Evolutionary conservation across 768 basidiomycete species (phyloP), one percentile per base, ranked within the genome.

Genomic region (Tulasnella sp.): DNA sequence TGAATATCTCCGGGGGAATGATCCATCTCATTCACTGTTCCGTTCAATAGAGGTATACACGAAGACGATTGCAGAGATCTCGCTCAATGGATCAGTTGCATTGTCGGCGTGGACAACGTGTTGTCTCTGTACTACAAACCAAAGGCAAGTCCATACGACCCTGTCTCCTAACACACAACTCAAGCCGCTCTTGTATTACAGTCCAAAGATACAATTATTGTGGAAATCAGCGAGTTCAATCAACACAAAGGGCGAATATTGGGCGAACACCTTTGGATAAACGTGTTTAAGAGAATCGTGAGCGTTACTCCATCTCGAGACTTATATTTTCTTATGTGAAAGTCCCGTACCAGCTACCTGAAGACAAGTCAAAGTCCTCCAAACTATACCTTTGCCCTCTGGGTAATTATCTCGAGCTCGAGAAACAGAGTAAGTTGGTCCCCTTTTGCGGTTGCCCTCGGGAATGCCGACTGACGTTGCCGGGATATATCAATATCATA

Each of bases 211-310:
- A 80, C 74, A 5, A 68, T 74, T 40, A 72, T 80, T 62, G 58
- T 80, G 16, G 79, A 80, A 36, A 38, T 80, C 52, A 38, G 16
- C 44, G 39, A 44, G 10, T 36, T 46, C 36, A 68, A 68, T 36
- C 4, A 40, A 42, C 31, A 72, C 7, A 79, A 42, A 40, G 36
- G 46, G 27, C 19, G 44, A 14, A 39, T 81, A 24, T 80, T 81
- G 27, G 80, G 80, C 14, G 80, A 36, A 56, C 80, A 81, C 42
- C 18, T 39, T 18, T 81, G 80, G 80, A 39, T 36, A 24, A 74
- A 81, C 24, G 39, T 44, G 21, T 76, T 81, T 36, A 71, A 73
- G 40, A 42, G 5, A 24, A 52, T 76, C 16, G 44, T 39, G 44
- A 27, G 39, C 18, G 19, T 68, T 74, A 8, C 34, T 18, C 44